Base-by-base conservation (phyloP, 495 filamentous ascomycete genomes). In the Delitschia confertaspora region DNA sequence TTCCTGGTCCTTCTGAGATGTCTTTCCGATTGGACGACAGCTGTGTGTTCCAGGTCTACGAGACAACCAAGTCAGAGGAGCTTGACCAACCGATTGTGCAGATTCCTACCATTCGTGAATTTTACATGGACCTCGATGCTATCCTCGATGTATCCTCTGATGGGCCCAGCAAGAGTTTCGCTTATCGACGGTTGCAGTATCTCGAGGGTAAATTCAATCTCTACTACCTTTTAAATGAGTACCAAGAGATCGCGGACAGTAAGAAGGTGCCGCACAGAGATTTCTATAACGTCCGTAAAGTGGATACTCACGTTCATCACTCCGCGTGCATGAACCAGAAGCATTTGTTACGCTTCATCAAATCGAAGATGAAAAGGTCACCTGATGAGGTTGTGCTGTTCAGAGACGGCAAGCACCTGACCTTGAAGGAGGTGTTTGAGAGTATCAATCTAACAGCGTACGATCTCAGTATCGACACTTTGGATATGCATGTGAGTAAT, bases 261-360 rank as follows among this genome's bases (percentile, higher is more conserved):
- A 98, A 98, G 65, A 85, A 78, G 57, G 93, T 96, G 7, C 91
- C 91, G 19, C 91, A 98, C 61, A 75, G 91, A 66, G 91, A 98
- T 63, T 98, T 98, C 57, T 98, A 98, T 67, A 98, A 98, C 58
- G 91, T 98, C 36, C 74, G 91, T 47, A 98, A 98, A 63, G 93
- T 98, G 17, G 91, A 98, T 63, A 98, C 91, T 10, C 91, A 98
- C 71, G 91, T 98, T 47, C 91, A 98, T 62, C 91, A 98, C 62
- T 98, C 91, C 4, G 93, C 91, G 27, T 96, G 93, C 61, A 98
- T 98, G 91, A 98, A 96, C 62, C 91, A 96, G 67, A 98, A 98
- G 59, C 91, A 98, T 71, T 68, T 98, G 30, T 71, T 98, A 46
- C 83, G 91, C 27, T 98, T 96, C 64, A 98, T 98, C 65, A 98